These are phyloP conservation scores for Akanthomyces uredinophilus DNA, from an alignment of 2,329 filamentous ascomycete species.

Conservation along the genomic window DNA sequence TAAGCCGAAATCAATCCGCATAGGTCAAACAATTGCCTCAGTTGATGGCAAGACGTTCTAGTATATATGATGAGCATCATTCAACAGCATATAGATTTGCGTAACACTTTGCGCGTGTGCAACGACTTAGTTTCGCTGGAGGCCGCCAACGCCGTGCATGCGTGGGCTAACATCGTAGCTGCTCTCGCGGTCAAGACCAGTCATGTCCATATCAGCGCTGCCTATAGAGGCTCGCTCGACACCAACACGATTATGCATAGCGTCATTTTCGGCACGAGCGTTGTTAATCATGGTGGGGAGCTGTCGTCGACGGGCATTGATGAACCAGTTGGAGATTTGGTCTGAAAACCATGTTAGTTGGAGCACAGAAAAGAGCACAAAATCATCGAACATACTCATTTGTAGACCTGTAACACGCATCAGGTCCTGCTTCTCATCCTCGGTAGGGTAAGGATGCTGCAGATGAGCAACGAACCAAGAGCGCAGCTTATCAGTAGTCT, in stretches of 20 bases:
- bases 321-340: constrained; percentile 77
- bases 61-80: not conserved
- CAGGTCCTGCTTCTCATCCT: constrained; percentile 80
- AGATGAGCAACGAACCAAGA: constrained; percentile 76
- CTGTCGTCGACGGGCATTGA: constrained; percentile 67
- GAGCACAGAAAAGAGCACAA: constrained; percentile 15
- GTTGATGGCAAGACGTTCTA: not conserved
- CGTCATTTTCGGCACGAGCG: constrained; percentile 47
- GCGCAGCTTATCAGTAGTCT: constrained; percentile 75
- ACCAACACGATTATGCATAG: constrained; percentile 32
- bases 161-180: constrained; percentile 9
- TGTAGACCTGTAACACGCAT: constrained; percentile 72
- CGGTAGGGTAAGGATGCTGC: constrained; percentile 77
- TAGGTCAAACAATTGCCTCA: not conserved
- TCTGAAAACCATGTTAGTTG: constrained; percentile 34
- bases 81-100: not conserved
- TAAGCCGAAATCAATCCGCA: not conserved
- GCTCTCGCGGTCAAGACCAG: constrained; percentile 7
- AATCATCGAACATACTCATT: constrained; percentile 58
- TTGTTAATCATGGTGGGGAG: constrained; percentile 56
- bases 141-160: not conserved
- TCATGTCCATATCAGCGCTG: not conserved
- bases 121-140: not conserved
- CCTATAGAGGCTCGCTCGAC: not conserved
- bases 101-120: not conserved